Conservation (phyloP, 768 basidiomycete species). For the Fomitopsis serialis region DNA sequence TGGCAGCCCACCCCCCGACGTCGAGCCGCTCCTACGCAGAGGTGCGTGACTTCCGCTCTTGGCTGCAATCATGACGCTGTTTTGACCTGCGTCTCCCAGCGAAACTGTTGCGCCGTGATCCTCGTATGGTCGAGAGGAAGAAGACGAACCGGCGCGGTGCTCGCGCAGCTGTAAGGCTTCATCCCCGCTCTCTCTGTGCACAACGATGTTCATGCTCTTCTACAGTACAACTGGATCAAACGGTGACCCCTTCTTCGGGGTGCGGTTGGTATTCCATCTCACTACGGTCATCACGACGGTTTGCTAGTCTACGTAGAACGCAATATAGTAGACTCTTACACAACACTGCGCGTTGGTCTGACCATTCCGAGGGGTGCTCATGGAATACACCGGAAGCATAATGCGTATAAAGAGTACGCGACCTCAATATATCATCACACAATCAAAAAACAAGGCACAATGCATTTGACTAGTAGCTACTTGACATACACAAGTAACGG, state of each 20-base stretch:
- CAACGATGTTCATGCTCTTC: slow-evolving; percentile 8
- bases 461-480: too few relatives aligned
- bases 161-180: slow-evolving; percentile 75
- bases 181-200: background rate
- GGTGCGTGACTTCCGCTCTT: slow-evolving; percentile 36
- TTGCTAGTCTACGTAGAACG: too few relatives aligned
- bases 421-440: too few relatives aligned
- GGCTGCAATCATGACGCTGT: background rate
- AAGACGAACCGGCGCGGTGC: slow-evolving; percentile 93
- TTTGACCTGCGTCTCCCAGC: slow-evolving; percentile 37
- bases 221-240: slow-evolving; percentile 93
- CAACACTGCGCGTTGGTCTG: too few relatives aligned
- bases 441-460: too few relatives aligned
- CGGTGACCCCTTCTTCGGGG: slow-evolving; percentile 45
- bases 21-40: slow-evolving; percentile 61
- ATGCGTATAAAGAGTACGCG: too few relatives aligned
- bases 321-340: too few relatives aligned
- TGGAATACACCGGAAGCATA: too few relatives aligned
- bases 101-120: slow-evolving; percentile 83
- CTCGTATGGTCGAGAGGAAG: slow-evolving; percentile 97
- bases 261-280: background rate
- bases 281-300: too few relatives aligned
- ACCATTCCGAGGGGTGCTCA: too few relatives aligned
- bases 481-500: too few relatives aligned
- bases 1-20: slow-evolving; percentile 65